Percentiles rank a stretch among this genome's conserved stretches.
phyloP scores from a whole-genome alignment of 2,329 filamentous ascomycete genomes.

The Aureobasidium sp. region DNA sequence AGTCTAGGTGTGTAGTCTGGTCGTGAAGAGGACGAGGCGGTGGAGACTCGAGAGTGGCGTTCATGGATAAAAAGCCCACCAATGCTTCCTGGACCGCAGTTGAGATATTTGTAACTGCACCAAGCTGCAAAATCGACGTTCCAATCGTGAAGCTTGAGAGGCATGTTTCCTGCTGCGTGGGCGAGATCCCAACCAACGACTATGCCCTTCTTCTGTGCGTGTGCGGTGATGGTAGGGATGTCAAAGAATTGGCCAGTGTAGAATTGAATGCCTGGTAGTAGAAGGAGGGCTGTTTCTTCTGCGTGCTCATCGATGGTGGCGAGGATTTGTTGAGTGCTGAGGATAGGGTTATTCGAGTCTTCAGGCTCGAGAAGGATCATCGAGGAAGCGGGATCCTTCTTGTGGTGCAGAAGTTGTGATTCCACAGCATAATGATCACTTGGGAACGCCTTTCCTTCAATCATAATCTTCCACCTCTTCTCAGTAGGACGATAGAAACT shows the following conservation, averaged over 20 bases:
- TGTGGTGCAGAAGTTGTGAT: conserved; percentile 69
- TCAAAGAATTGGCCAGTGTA: conserved; percentile 88
- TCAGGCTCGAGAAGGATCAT: conserved; percentile 68
- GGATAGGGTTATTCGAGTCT: conserved; percentile 44
- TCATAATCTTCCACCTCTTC: conserved; percentile 66
- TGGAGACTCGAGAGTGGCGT: conserved; percentile 54
- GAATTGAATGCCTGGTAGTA: conserved; percentile 84
- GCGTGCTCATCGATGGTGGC: conserved; percentile 68
- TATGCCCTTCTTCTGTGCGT: conserved; percentile 65
- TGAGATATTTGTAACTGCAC: conserved; percentile 95
- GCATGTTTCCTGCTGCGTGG: conserved; percentile 78
- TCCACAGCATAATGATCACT: conserved; percentile 82
- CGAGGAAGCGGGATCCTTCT: conserved; percentile 55
- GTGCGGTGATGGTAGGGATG: conserved; percentile 67
- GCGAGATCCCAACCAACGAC: conserved; percentile 82
- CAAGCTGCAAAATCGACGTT: conserved; percentile 84
- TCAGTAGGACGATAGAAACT: conserved; percentile 70
- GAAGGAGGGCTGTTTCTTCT: conserved; percentile 62
- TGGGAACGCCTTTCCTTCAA: conserved; percentile 87
- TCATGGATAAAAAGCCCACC: conserved; percentile 76
- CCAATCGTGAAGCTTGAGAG: conserved; percentile 76
- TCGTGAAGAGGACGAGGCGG: conserved; percentile 23
- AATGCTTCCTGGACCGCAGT: conserved; percentile 75
- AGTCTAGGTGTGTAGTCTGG: conserved; percentile 56
- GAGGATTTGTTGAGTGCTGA: conserved; percentile 66